Evolutionary conservation across 1,284 basidiomycete species (phyloP), one percentile per base, ranked within the genome.

Genomic region (Chondrostereum purpureum): DNA sequence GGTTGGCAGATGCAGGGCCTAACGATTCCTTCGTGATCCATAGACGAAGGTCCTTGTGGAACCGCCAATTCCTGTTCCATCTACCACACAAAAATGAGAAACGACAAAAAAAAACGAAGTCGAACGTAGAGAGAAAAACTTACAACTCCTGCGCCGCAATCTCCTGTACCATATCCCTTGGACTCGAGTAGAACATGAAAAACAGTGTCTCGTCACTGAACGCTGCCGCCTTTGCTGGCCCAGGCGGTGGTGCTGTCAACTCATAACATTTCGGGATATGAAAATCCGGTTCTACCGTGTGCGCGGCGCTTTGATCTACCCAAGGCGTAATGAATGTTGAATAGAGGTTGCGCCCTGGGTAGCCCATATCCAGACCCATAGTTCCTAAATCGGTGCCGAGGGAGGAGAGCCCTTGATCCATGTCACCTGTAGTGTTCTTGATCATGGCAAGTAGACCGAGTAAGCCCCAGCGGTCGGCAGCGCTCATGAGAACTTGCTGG

Each of bases 141-240:
- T 66, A 94, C 86, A 99, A 74, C 73, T 98, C 95, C 63, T 92
- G 88, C 36, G 93, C 92, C 11, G 95, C 95, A 40, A 94, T 80
- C 67, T 98, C 93, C 65, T 99, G 95, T 52, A 97, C 70, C 22
- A 88, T 82, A 67, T 99, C 95, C 58, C 92, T 74, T 46, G 95
- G 92, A 64, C 83, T 86, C 49, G 91, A 86, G 70, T 99, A 99
- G 73, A 99, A 99, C 80, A 97, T 95, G 77, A 92, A 97, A 69
- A 99, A 98, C 31, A 99, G 69, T 20, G 95, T 98, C 70, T 99
- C 95, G 66, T 99, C 95, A 60, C 87, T 88, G 65, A 99, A 97
- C 51, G 86, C 85, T 6, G 77, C 75, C 22, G 90, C 86, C 70
- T 98, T 99, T 53, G 69, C 78, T 49, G 91, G 86, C 4, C 92